Base-by-base conservation (phyloP, 257 asterid species). In the Verbena officinalis region DNA sequence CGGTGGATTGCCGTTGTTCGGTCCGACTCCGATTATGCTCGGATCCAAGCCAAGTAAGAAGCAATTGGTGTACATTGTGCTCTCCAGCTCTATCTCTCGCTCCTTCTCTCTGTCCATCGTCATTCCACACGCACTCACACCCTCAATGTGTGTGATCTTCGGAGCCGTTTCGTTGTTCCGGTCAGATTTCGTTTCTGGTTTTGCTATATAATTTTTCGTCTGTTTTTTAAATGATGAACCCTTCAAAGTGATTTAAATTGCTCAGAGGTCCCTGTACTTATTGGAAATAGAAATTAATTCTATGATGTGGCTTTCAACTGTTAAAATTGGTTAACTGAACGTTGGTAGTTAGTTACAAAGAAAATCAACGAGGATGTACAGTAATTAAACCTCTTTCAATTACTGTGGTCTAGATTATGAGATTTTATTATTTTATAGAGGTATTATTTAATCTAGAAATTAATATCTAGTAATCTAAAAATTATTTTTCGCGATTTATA, bases 101-200 rank as follows among this genome's bases (percentile, higher is more conserved):
- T 94, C 99, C 95, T 94, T 94, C 76, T 94, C 99, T 51, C 98
- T 81, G 81, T 94, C 99, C 99, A 94, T 94, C 90, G 95, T 86
- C 97, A 88, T 90, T 70, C 80, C 78, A 75, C 80, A 30, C 52
- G 69, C 77, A 52, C 67, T 12, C 45, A 58, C 64, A 60, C 40
- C 44, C 77, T 70, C 72, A 64, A 71, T 72, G 64, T 57, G 66
- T 55, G 62, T 31, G 69, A 48, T 65, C 45, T 56, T 70, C 76
- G 55, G 75, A 49, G 15, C 64, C 51, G 27, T 67, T 64, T 59
- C 1, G 73, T 21, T 65, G 68, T 54, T 60, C 79, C 77, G 79
- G 69, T 72, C 59, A 63, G 81, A 72, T 71, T 65, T 79, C 65
- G 33, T 65, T 67, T 64, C 71, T 55, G 65, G 55, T 68, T 59